Evolutionary conservation across 176 grass and related monocot genomes (phyloP), one percentile per base, ranked within the genome.

Genomic region (Triticum monococcum): DNA sequence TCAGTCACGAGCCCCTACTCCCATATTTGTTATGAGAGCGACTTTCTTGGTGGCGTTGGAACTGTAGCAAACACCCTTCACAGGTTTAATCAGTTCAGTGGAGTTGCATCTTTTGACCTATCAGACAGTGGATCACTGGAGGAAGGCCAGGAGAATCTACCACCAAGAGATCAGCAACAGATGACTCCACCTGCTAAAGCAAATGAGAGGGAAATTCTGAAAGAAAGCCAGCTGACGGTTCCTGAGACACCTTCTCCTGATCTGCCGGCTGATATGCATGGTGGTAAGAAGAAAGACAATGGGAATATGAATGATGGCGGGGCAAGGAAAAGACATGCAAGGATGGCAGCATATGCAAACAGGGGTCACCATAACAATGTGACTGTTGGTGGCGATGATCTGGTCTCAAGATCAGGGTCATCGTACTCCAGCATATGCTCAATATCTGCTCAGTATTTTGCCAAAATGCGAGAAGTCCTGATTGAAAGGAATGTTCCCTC

Each of bases 181-280:
- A 88, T 89, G 79, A 97, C 97, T 83, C 97, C 97, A 70, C 89
- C 87, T 85, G 89, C 81, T 80, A 99, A 94, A 84, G 84, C 52
- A 64, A 87, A 73, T 76, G 96, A 98, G 57, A 98, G 90, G 86
- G 92, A 91, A 48, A 70, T 88, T 68, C 90, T 96, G 35, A 93
- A 54, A 80, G 97, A 99, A 88, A 99, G 90, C 68, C 94, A 97
- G 80, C 84, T 99, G 86, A 94, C 90, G 33, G 92, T 97, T 82
- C 97, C 97, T 46, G 97, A 99, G 87, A 99, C 97, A 14, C 97
- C 97, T 87, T 99, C 97, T 68, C 97, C 97, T 78, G 97, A 99
- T 91, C 87, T 97, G 63, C 94, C 92, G 18, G 63, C 46, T 79
- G 94, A 98, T 74, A 75, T 67, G 40, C 84, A 91, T 79, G 94